Base-by-base conservation (phyloP, 441 rosid genomes). In the Dalechampia spathulata region DNA sequence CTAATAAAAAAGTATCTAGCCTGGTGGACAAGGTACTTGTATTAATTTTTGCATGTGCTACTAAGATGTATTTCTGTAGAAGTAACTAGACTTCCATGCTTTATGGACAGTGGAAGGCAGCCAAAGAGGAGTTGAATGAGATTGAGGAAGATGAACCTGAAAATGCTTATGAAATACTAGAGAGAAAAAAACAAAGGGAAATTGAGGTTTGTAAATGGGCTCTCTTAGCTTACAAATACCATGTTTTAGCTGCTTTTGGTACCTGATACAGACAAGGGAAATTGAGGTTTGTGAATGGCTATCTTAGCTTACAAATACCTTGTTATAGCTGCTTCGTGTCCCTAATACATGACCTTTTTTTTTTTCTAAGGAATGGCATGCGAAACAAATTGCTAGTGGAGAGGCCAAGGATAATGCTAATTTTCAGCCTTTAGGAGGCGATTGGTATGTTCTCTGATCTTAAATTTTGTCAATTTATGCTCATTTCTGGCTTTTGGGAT, bases 391-490 rank as follows among this genome's bases (percentile, higher is more conserved):
- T 47, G 87, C 93, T 2, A 93, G 91, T 57, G 89, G 96, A 63
- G 99, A 87, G 73, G 96, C 95, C 48, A 82, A 72, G 72, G 93
- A 82, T 57, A 93, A 93, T 60, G 99, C 99, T 13, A 90, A 93
- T 76, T 93, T 93, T 75, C 99, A 93, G 77, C 95, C 99, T 26
- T 70, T 93, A 23, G 93, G 95, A 43, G 93, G 97, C 45, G 96
- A 93, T 72, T 93, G 99, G 97, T 93, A 73, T 20, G 74, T 44
- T 61, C 57, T 47, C 21, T 60, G n/a, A 41, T 45, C 39, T 20
- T 23, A 39, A 14, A 20, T 4, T 25, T 6, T 8, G 23, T 7
- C 8, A 20, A 21, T 7, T 15, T 3, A 30, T 8, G 15, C 16
- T 30, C 19, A 16, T 13, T 1, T 38, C 10, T 14, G 64, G 4